Evolutionary conservation across 2,329 filamentous ascomycete species (phyloP).

Genomic region (Hypoxylon sp.): DNA sequence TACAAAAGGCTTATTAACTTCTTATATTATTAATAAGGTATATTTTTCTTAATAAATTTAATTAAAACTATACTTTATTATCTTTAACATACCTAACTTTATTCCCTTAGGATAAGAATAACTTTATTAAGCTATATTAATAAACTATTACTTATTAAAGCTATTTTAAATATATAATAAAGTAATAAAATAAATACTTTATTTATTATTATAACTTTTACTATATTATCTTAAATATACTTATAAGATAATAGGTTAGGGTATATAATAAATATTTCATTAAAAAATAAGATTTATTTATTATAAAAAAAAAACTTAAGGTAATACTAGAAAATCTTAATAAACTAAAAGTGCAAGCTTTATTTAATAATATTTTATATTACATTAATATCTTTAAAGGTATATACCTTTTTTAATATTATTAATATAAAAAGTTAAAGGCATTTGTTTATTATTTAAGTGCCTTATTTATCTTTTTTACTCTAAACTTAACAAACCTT

Average conservation of each 20-base stretch:
- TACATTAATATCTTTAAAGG: constrained; percentile 1
- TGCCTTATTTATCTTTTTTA: background rate
- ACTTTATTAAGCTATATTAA: background rate
- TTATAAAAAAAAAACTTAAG: background rate
- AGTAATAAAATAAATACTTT: too few relatives aligned
- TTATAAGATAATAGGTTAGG: too few relatives aligned
- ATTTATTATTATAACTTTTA: too few relatives aligned
- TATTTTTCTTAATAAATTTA: background rate
- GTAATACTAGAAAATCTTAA: background rate
- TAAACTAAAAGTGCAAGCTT: background rate
- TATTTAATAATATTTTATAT: background rate
- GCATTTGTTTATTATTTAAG: constrained; percentile 6
- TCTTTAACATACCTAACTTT: background rate
- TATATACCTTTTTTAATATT: constrained; percentile 1
- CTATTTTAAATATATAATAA: too few relatives aligned
- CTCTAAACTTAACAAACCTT: background rate
- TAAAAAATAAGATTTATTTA: background rate
- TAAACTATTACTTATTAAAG: too few relatives aligned
- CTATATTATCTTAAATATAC: too few relatives aligned
- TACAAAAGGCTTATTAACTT: constrained; percentile 1
- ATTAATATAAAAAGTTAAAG: background rate
- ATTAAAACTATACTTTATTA: constrained; percentile 2
- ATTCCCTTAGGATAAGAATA: background rate
- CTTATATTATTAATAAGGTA: background rate
- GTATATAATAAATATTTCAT: background rate